Conservation (phyloP, 2,329 filamentous ascomycete genomes). For the Trichoderma sp. region DNA sequence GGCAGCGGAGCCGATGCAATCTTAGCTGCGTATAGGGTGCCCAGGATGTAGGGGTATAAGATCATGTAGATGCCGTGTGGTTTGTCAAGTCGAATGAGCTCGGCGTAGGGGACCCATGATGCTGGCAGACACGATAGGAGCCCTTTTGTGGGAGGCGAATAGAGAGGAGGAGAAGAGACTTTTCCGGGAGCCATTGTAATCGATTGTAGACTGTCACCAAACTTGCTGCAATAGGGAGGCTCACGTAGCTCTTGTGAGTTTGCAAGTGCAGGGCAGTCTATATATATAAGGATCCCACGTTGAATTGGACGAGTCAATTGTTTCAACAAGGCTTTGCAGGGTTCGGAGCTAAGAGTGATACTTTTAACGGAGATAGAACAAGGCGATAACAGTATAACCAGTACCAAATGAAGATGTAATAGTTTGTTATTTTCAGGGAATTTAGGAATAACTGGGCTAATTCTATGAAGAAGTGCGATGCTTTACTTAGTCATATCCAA, state of each 20-base stretch:
- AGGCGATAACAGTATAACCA: no score
- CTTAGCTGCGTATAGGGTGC: conserved; percentile 49
- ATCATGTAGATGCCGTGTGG: conserved; percentile 54
- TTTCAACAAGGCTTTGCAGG: not conserved
- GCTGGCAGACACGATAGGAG: conserved; percentile 47
- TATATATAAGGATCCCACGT: not conserved
- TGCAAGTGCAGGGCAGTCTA: not conserved
- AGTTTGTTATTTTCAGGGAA: no score
- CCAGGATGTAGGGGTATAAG: conserved; percentile 50
- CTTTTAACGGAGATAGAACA: not conserved
- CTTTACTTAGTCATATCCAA: not conserved
- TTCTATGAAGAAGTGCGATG: not conserved
- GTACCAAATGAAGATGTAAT: no score
- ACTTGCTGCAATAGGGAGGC: no score
- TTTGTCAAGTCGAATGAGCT: conserved; percentile 55
- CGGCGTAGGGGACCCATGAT: conserved; percentile 56
- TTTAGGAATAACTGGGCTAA: not conserved
- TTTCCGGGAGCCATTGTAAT: not conserved
- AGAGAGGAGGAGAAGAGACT: conserved; percentile 28
- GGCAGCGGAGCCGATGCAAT: conserved; percentile 41
- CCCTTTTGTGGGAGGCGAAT: conserved; percentile 48
- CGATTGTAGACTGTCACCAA: not conserved
- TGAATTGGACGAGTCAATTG: not conserved
- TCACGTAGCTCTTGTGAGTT: no score
- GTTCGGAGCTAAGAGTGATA: not conserved